Evolutionary conservation across 2,329 filamentous ascomycete species (phyloP).

Genomic region (Fusarium goolgardi): DNA sequence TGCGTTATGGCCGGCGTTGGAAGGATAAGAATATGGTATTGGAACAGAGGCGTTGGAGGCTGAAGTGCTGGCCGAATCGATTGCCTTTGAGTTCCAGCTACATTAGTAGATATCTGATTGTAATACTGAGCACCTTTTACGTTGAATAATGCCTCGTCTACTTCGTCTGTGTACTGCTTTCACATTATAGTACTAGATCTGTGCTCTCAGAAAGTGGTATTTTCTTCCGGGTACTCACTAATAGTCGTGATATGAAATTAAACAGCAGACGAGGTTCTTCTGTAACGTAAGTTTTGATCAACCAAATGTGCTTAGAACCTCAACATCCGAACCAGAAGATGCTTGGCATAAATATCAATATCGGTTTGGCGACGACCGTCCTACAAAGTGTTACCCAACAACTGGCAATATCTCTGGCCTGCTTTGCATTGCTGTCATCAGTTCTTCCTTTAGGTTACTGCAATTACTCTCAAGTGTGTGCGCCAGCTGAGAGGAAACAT

Average conservation of each 20-base stretch:
- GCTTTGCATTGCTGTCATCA: neutral
- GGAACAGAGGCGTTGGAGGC: conserved; percentile 33
- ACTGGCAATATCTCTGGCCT: neutral
- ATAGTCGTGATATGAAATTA: neutral
- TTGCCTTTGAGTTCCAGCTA: neutral
- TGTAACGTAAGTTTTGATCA: too few relatives aligned
- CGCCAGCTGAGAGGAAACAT: neutral
- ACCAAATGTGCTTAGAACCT: neutral
- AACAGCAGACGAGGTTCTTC: neutral
- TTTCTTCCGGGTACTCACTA: neutral
- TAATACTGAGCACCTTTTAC: neutral
- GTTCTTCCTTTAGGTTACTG: neutral
- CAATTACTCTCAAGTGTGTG: too few relatives aligned
- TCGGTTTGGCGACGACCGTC: neutral
- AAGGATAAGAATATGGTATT: conserved; percentile 4
- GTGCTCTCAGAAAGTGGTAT: neutral
- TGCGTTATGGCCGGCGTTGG: conserved; percentile 28
- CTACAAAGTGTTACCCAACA: neutral
- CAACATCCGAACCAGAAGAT: neutral
- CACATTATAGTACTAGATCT: neutral
- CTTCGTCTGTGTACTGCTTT: neutral
- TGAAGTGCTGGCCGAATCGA: neutral
- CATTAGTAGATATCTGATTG: neutral
- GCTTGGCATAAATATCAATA: neutral
- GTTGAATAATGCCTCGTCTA: neutral